Percentiles rank a stretch among this genome's conserved stretches.
Evolutionary conservation across 768 basidiomycete genomes (phyloP).

Genomic region (Suillus tomentosus): DNA sequence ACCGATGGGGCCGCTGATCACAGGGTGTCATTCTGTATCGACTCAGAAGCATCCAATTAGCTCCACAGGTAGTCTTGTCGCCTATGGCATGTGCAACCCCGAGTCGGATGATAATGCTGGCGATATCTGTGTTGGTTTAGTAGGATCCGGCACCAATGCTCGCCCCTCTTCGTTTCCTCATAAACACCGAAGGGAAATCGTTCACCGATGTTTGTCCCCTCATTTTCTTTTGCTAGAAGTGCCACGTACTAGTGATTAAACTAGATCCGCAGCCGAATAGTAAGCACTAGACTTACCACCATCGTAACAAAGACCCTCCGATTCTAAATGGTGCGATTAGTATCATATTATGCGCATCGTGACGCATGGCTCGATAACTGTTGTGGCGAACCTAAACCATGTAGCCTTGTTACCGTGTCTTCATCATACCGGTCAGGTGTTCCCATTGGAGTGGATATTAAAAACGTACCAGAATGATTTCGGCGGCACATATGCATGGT

Average conservation of each 20-base stretch:
- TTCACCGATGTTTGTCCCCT: constrained; percentile 1
- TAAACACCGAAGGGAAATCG: constrained; percentile 8
- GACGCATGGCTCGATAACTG: not conserved
- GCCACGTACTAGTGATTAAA: not conserved
- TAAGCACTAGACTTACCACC: not conserved
- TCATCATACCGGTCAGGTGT: not conserved
- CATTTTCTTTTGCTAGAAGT: constrained; percentile 1
- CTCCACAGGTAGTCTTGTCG: not conserved
- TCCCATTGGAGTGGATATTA: constrained; percentile 2
- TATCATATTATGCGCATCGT: not conserved
- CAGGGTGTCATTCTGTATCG: not conserved
- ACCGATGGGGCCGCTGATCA: constrained; percentile 5
- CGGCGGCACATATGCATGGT: not conserved
- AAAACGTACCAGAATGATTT: constrained; percentile 7
- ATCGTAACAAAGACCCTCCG: not conserved
- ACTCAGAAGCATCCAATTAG: constrained; percentile 3
- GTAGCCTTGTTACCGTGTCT: not conserved
- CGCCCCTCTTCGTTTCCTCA: constrained; percentile 8
- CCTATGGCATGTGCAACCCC: constrained; percentile 1
- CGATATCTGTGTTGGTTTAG: constrained; percentile 5
- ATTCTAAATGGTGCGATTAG: not conserved
- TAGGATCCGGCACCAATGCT: not conserved
- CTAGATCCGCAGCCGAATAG: not conserved
- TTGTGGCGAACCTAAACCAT: not conserved
- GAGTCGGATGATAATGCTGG: constrained; percentile 3